A percentile compares a stretch with the other conserved stretches of the same genome.
Conservation (phyloP, 2,329 filamentous ascomycete species). For the Plenodomus tracheiphilus region DNA sequence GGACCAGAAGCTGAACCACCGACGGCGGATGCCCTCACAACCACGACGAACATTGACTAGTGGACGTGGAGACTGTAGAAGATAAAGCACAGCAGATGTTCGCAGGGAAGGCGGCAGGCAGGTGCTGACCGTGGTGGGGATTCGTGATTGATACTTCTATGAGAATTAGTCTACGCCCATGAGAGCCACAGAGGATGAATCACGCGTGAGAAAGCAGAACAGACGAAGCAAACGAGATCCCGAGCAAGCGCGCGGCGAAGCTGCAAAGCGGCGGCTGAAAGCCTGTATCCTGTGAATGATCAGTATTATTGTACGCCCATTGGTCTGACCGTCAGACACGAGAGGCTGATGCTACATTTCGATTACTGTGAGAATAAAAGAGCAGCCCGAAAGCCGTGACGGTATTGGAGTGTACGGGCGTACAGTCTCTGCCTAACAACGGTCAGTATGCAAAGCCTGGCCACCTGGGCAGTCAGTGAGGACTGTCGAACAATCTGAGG, state of each 20-base stretch:
- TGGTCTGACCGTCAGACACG: not conserved
- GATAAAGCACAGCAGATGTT: not conserved
- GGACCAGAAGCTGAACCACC: too few relatives aligned
- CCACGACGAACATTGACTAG: not conserved
- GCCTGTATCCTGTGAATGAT: not conserved
- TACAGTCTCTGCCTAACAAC: too few relatives aligned
- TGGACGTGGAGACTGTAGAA: not conserved
- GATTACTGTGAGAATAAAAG: not conserved
- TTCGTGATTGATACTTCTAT: not conserved
- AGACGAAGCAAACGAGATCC: not conserved
- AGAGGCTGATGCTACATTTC: not conserved
- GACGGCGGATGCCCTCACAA: too few relatives aligned
- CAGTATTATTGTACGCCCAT: not conserved
- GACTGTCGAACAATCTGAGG: not conserved
- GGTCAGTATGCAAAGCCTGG: too few relatives aligned
- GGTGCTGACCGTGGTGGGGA: not conserved
- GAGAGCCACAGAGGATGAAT: not conserved
- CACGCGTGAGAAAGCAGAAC: not conserved
- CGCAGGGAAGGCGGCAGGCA: not conserved
- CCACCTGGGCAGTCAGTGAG: not conserved
- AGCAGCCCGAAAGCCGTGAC: not conserved
- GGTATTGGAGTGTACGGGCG: not conserved
- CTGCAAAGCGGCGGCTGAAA: not conserved
- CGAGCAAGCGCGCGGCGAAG: not conserved
- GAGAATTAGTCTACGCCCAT: not conserved